phyloP scores from a whole-genome alignment of 2,329 filamentous ascomycete species.

The Venturiaceae sp. region DNA sequence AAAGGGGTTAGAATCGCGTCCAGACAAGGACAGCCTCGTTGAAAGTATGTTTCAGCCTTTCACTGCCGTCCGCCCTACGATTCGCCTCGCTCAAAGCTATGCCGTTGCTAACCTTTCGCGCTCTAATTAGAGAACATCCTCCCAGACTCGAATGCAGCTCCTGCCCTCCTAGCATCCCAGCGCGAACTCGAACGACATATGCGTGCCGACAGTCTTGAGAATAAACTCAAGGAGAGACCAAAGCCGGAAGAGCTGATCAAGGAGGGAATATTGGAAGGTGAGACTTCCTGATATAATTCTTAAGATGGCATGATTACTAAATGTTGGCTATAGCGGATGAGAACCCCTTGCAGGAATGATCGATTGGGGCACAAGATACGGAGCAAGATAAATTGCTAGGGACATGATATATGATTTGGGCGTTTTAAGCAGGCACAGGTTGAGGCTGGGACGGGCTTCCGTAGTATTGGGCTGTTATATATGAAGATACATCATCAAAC shows the following conservation, averaged over 20 bases:
- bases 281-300: neutral
- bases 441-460: neutral
- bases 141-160: constrained; percentile 66
- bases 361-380: neutral
- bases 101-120: neutral
- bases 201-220: constrained; percentile 76
- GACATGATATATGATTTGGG: neutral
- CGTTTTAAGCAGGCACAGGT: neutral
- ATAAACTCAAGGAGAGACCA: constrained; percentile 72
- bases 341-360: constrained; percentile 8
- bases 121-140: constrained; percentile 69
- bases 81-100: neutral
- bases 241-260: constrained; percentile 66
- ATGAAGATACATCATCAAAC: neutral
- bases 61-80: constrained; percentile 6
- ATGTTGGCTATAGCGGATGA: constrained; percentile 5
- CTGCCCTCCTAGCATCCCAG: constrained; percentile 69
- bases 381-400: neutral
- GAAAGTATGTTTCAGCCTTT: constrained; percentile 50
- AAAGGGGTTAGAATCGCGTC: constrained; percentile 43
- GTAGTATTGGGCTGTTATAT: neutral
- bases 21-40: constrained; percentile 65
- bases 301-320: neutral
- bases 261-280: constrained; percentile 61
- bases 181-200: constrained; percentile 81